Conservation (phyloP, 2,329 filamentous ascomycete species). For the Hypoxylon sp. region DNA sequence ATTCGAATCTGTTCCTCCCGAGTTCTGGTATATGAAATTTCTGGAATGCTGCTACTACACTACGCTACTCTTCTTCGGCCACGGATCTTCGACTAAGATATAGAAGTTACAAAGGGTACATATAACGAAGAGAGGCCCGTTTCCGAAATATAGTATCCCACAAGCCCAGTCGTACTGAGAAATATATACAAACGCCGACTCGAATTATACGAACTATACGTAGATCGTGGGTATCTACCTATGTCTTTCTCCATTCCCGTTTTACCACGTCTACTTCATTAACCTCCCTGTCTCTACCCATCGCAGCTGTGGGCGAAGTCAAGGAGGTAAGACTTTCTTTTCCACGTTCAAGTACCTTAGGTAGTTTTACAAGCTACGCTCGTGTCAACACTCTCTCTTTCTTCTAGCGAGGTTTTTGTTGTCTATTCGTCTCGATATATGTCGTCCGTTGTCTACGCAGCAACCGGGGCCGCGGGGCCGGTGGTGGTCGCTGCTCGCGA, state of each 20-base stretch:
- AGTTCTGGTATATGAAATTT: neutral
- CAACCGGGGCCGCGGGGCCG: constrained; percentile 47
- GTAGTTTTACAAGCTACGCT: neutral
- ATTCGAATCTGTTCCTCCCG: too few species aligned
- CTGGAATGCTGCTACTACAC: neutral
- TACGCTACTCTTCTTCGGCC: too few species aligned
- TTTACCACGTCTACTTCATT: neutral
- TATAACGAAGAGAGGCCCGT: too few species aligned
- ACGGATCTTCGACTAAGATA: too few species aligned
- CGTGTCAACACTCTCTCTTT: neutral
- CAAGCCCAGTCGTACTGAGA: neutral
- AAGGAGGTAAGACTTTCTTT: neutral
- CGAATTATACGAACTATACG: neutral
- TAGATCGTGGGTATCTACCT: neutral
- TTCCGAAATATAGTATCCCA: too few species aligned
- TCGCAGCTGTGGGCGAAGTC: neutral
- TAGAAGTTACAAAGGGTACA: too few species aligned
- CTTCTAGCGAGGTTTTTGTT: neutral
- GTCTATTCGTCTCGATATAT: neutral
- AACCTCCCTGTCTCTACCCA: neutral
- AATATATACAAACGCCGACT: neutral
- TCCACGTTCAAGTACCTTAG: neutral
- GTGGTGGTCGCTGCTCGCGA: constrained; percentile 50
- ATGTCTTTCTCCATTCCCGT: neutral
- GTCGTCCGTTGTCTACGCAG: constrained; percentile 14